Percentiles rank a stretch among this genome's conserved stretches.
Conservation (phyloP, 495 filamentous ascomycete species). For the Penicillium samsonianum region DNA sequence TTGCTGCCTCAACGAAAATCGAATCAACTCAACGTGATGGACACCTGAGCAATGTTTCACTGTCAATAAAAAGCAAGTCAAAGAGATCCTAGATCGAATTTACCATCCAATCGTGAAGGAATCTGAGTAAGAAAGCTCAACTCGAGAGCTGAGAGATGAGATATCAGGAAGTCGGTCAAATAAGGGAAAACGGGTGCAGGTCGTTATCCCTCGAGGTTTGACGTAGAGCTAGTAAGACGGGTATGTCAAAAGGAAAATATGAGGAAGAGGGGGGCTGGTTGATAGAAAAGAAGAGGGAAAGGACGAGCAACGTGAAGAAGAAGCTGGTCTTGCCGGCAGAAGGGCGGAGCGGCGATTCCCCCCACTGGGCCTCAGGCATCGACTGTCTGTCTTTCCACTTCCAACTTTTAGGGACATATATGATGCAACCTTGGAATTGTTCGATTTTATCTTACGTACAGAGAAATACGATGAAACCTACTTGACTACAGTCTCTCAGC, state of each 20-base stretch:
- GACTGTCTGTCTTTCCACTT: background rate
- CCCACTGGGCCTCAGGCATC: constrained; percentile 29
- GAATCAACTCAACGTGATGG: constrained; percentile 21
- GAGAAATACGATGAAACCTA: background rate
- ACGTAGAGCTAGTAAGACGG: constrained; percentile 16
- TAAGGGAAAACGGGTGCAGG: constrained; percentile 53
- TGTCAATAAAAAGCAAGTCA: background rate
- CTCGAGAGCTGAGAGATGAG: constrained; percentile 25
- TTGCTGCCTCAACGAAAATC: constrained; percentile 35
- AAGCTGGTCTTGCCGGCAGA: constrained; percentile 27
- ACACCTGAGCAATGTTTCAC: constrained; percentile 1
- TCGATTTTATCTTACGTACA: background rate
- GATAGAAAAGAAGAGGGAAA: constrained; percentile 23
- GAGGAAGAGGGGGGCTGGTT: constrained; percentile 13
- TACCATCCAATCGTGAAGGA: constrained; percentile 16
- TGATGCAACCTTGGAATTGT: constrained; percentile 5
- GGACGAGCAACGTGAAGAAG: constrained; percentile 19
- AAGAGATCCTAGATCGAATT: constrained; percentile 16
- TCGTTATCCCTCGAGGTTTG: constrained; percentile 39
- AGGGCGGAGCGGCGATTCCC: constrained; percentile 36
- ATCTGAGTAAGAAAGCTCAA: constrained; percentile 18
- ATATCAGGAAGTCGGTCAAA: constrained; percentile 32
- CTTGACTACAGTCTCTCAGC: background rate
- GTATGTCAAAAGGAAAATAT: constrained; percentile 19
- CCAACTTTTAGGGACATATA: background rate